Evolutionary conservation across 1,284 basidiomycete genomes (phyloP), one percentile per base, ranked within the genome.

Genomic region (Tremellales sp.): DNA sequence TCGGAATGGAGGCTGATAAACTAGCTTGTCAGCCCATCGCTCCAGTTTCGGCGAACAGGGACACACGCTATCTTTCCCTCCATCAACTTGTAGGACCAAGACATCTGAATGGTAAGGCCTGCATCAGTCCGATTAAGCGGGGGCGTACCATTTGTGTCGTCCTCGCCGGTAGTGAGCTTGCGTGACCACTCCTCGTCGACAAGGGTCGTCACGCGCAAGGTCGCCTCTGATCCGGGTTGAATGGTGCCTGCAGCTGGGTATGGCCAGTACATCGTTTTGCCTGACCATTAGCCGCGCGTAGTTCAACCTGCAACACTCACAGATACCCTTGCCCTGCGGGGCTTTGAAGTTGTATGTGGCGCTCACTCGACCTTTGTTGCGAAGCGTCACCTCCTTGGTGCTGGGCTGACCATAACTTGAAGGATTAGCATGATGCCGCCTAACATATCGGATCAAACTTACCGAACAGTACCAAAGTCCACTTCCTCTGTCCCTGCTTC

Each of bases 391-490:
- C 27, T 58, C 43, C 19, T 59, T 53, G 19, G 46, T 45, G 5
- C 53, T 54, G 4, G 46, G 46, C n/a, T 49, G 57, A 31, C 58
- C 46, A 47, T 64, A 63, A 21, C 53, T n/a, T 54, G 17, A 4
- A 2, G 27, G 13, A 15, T 55, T 45, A 53, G 41, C 40, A 2
- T 22, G 12, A 17, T 2, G 21, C 29, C 10, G 15, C n/a, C 29
- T 17, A 19, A 4, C 1, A 15, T 13, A 31, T 8, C 19, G 33
- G 13, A 13, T 36, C 19, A 25, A 7, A 54, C 57, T 35, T 44
- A 61, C 61, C 45, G 53, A 27, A 69, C 49, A 3, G 58, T 51
- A 1, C 67, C 68, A 52, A 81, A 67, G 15, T 74, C 72, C 35
- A 82, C 55, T 33, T 72, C 40, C 19, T 21, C 13, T 3, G 8